Conservation (phyloP, 179 eudicot species). For the Beta macrorhiza region DNA sequence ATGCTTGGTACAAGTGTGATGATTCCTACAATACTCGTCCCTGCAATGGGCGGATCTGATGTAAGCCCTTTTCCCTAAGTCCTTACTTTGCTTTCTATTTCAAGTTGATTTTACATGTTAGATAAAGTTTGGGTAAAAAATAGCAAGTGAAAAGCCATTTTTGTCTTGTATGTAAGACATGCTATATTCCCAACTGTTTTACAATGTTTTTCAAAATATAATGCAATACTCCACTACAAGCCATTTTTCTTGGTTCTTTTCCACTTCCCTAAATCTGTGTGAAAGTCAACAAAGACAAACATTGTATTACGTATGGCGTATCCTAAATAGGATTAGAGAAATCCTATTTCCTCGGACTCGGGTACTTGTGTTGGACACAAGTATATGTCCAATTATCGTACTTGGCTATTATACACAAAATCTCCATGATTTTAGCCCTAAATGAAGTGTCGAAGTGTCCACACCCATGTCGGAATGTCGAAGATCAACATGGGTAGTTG, state of each 20-base stretch:
- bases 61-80: constrained; percentile 46
- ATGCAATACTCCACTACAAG: background rate
- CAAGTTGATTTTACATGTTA: background rate
- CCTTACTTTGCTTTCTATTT: background rate
- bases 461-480: too few species aligned
- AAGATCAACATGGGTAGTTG: too few species aligned
- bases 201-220: background rate
- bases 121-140: background rate
- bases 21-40: constrained; percentile 87
- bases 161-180: too few species aligned
- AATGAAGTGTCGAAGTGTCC: too few species aligned
- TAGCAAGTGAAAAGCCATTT: background rate
- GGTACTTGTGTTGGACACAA: too few species aligned
- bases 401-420: too few species aligned
- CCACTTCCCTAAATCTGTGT: background rate
- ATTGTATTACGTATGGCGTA: background rate
- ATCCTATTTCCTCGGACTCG: too few species aligned
- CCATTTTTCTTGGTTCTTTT: background rate
- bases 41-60: constrained; percentile 88
- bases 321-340: background rate
- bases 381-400: too few species aligned
- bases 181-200: too few species aligned
- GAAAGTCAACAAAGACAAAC: background rate
- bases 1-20: constrained; percentile 94
- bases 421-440: too few species aligned